phyloP scores from a whole-genome alignment of 1,284 basidiomycete species.

The Ganoderma lucidum region DNA sequence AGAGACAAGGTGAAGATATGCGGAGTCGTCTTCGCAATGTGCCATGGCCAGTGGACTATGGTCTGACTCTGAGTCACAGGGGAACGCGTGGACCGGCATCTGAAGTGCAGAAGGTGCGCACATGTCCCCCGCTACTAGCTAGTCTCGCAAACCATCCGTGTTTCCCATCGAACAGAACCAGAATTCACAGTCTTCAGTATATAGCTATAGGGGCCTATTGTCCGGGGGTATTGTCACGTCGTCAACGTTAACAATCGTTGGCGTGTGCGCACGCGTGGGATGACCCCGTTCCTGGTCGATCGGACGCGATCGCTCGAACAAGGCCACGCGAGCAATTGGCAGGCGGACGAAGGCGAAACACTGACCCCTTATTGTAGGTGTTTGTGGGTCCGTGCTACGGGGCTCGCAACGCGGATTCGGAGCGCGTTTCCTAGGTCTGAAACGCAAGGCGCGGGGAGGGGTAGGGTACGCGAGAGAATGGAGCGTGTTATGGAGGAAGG shows the following conservation, averaged over 20 bases:
- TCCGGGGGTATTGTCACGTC: background rate
- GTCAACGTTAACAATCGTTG: background rate
- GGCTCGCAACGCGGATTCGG: background rate
- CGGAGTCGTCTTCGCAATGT: background rate
- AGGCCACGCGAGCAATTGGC: constrained; percentile 1
- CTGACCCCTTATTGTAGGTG: constrained; percentile 3
- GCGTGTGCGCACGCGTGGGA: background rate
- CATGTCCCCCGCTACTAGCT: background rate
- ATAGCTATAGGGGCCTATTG: background rate
- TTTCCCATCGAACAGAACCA: background rate
- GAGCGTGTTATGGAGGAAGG: background rate
- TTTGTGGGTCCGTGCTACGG: background rate
- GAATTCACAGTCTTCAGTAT: background rate
- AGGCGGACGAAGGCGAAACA: background rate
- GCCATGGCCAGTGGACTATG: background rate
- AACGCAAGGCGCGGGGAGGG: background rate
- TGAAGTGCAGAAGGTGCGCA: background rate
- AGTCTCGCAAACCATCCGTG: background rate
- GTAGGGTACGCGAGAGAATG: background rate
- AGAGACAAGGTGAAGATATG: background rate
- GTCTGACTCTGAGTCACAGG: background rate
- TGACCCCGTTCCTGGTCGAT: background rate
- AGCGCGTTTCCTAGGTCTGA: background rate
- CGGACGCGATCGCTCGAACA: background rate
- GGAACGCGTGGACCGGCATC: background rate